A percentile compares a stretch with the other conserved stretches of the same genome.
Conservation (phyloP, 768 basidiomycete species). For the Russula emetica region DNA sequence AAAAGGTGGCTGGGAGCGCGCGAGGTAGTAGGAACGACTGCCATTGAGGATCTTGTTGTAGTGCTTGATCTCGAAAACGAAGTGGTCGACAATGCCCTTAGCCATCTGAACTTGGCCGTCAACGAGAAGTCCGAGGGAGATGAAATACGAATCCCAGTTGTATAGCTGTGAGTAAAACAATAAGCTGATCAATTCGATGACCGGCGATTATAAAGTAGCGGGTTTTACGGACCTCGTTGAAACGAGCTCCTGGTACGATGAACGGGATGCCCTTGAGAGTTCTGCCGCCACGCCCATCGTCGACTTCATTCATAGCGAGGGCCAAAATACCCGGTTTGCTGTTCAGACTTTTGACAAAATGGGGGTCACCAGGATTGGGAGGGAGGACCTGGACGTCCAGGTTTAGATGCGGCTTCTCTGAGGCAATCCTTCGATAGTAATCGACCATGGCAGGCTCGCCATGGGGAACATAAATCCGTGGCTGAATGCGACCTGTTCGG, state of each 20-base stretch:
- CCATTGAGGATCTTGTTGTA: conserved; percentile 97
- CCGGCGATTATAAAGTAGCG: not conserved
- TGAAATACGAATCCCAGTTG: conserved; percentile 96
- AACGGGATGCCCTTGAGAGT: conserved; percentile 93
- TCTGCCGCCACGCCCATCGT: conserved; percentile 72
- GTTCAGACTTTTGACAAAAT: conserved; percentile 89
- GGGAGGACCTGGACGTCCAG: conserved; percentile 92
- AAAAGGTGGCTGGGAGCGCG: conserved; percentile 96
- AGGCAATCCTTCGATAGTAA: conserved; percentile 89
- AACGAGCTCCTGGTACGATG: conserved; percentile 92
- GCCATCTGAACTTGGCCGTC: conserved; percentile 94
- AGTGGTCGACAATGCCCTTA: conserved; percentile 97
- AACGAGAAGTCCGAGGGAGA: conserved; percentile 87
- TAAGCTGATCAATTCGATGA: too few relatives aligned
- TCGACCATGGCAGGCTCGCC: conserved; percentile 92
- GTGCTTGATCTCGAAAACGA: conserved; percentile 98
- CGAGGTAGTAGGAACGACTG: conserved; percentile 91
- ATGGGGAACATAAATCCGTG: conserved; percentile 92
- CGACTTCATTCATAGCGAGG: conserved; percentile 89
- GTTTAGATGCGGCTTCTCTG: conserved; percentile 89
- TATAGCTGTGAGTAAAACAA: conserved; percentile 53
- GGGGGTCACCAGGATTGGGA: conserved; percentile 77
- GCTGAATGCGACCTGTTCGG: conserved; percentile 81
- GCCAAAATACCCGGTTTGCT: conserved; percentile 92
- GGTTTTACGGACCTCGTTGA: conserved; percentile 69